Percentiles rank a stretch among this genome's conserved stretches.
phyloP scores from a whole-genome alignment of 2,329 filamentous ascomycete genomes.

The Cytospora schulzeri region DNA sequence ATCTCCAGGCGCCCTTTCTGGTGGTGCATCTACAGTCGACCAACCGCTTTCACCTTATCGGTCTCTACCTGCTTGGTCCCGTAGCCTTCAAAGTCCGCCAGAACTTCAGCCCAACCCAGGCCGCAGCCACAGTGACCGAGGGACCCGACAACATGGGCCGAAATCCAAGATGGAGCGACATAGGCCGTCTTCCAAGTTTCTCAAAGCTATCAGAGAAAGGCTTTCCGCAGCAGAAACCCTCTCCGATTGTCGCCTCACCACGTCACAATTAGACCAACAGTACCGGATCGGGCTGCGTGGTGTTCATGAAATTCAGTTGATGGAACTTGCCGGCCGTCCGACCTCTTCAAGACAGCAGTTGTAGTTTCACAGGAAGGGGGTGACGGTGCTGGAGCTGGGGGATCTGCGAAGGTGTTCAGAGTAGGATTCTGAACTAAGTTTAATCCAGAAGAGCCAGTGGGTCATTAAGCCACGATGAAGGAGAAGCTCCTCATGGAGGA shows the following conservation, averaged over 20 bases:
- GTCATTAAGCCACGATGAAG: background rate
- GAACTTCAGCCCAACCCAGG: conserved; percentile 4
- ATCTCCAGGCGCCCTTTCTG: background rate
- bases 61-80: background rate
- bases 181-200: conserved; percentile 9
- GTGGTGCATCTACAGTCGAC: background rate
- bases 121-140: background rate
- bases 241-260: background rate
- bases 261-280: background rate
- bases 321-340: conserved; percentile 3
- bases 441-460: conserved; percentile 14
- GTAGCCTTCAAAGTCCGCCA: conserved; percentile 1
- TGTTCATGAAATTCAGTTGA: conserved; percentile 9
- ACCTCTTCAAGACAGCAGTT: background rate
- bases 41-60: conserved; percentile 1
- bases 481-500: background rate
- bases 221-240: background rate
- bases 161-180: background rate
- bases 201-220: conserved; percentile 5
- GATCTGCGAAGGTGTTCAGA: conserved; percentile 11
- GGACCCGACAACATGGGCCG: background rate
- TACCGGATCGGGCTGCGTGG: background rate
- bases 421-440: conserved; percentile 16
- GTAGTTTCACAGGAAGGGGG: conserved; percentile 1
- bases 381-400: background rate